Percentiles rank a stretch among this genome's conserved stretches.
phyloP scores from a whole-genome alignment of 169 alveolate species.

The Eimeria sp. region DNA sequence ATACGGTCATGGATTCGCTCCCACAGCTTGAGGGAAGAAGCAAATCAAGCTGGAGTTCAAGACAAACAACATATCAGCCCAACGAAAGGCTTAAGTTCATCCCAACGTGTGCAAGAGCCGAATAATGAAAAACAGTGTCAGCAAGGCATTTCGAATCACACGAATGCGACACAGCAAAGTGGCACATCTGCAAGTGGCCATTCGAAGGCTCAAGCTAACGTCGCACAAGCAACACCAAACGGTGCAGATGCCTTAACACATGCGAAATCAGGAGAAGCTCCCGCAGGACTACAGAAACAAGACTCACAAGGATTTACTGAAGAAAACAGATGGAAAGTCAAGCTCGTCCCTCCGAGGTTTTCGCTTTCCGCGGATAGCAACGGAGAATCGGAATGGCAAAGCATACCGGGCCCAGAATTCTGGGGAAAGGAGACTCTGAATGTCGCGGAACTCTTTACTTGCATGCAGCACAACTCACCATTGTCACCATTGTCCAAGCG shows the following conservation, averaged over 20 bases:
- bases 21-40: not conserved
- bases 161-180: not conserved
- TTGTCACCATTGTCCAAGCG: slow-evolving; percentile 9
- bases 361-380: not conserved
- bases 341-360: slow-evolving; percentile 10
- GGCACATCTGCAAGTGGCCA: not conserved
- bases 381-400: slow-evolving; percentile 42
- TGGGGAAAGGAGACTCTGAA: slow-evolving; percentile 45
- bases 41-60: not conserved
- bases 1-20: slow-evolving; percentile 42
- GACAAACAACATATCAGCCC: not conserved
- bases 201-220: not conserved
- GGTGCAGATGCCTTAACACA: not conserved
- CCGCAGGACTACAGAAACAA: not conserved
- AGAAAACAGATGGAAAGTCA: slow-evolving; percentile 8
- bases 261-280: not conserved
- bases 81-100: not conserved
- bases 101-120: not conserved
- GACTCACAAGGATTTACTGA: not conserved
- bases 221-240: not conserved
- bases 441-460: slow-evolving; percentile 22
- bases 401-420: slow-evolving; percentile 41
- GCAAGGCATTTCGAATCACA: not conserved
- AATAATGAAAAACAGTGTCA: not conserved
- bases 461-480: slow-evolving; percentile 42